These are phyloP conservation scores for Nemophila menziesii DNA, from an alignment of 257 asterid species.

Conservation along the genomic window DNA sequence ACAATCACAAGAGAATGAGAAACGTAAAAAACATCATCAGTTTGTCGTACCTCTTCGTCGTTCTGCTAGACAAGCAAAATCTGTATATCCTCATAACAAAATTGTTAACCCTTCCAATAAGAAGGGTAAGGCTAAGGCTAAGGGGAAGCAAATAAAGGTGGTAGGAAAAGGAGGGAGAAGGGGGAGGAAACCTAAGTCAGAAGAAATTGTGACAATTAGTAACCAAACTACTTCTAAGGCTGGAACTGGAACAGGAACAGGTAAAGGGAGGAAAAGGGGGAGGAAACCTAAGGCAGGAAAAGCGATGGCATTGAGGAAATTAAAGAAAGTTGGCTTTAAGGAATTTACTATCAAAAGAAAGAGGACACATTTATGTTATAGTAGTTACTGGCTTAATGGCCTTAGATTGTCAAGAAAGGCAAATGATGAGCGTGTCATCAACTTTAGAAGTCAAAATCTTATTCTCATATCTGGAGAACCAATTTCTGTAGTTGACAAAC, in stretches of 20 bases:
- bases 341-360: slow-evolving; percentile 33
- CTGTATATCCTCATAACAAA: slow-evolving; percentile 26
- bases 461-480: slow-evolving; percentile 42
- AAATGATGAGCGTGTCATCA: slow-evolving; percentile 43
- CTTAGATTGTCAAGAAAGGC: slow-evolving; percentile 48
- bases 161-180: neutral
- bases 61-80: slow-evolving; percentile 66
- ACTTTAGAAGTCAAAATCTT: slow-evolving; percentile 43
- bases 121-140: slow-evolving; percentile 7
- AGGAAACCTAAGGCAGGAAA: neutral
- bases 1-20: slow-evolving; percentile 24
- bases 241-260: no score
- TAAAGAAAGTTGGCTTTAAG: no score
- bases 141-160: slow-evolving; percentile 26
- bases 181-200: no score
- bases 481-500: slow-evolving; percentile 21
- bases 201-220: no score
- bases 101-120: slow-evolving; percentile 41
- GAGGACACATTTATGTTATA: slow-evolving; percentile 38
- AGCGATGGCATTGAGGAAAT: neutral
- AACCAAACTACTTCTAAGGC: no score
- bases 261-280: slow-evolving; percentile 14
- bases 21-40: no score
- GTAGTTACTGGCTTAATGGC: slow-evolving; percentile 83
- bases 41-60: slow-evolving; percentile 68